Evolutionary conservation across 2,329 filamentous ascomycete genomes (phyloP), one percentile per base, ranked within the genome.

Genomic region (Aschersonia sp.): DNA sequence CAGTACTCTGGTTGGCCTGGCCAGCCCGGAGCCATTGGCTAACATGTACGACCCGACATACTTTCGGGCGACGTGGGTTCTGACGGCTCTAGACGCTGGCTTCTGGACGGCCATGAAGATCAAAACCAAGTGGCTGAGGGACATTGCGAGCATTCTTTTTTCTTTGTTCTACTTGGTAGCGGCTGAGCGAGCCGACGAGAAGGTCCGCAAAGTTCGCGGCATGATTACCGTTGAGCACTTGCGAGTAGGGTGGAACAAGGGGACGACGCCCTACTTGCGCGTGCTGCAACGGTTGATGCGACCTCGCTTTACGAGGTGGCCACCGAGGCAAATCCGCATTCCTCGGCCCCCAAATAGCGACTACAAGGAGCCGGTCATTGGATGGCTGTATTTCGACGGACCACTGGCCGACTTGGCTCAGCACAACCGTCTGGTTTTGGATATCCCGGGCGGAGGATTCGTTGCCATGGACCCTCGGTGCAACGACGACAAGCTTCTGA

Each of bases 31-130:
- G 58, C 92, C 92, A 28, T 75, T 98, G 59, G 85, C 89, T 31
- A 95, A 94, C 60, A 83, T 97, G 62, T 98, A 98, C 68, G 88
- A 86, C 48, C 75, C 87, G 46, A 82, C 85, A 31, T 98, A 94
- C 68, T 98, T 95, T 64, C 83, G 92, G 45, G 92, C 92, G 48
- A 98, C 92, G 61, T 98, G 92, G 92, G 79, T 97, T 12, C 82
- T 92, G 47, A 98, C 92, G 0, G 92, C 89, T 0, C 68, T 98
- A 51, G 92, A 98, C 58, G 92, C 92, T 5, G 92, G 92, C 1
- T 98, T 96, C 65, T 98, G 92, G 92, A 95, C 89, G 0, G 92
- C 92, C 35, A 98, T 98, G 92, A 84, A 81, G 58, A 89, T 98
- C 53, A 78, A 78, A 45, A 62, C 62, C 47, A 89, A 85, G 57